Conservation (phyloP, 768 basidiomycete species). For the Tubosaeta brunneosetosa region DNA sequence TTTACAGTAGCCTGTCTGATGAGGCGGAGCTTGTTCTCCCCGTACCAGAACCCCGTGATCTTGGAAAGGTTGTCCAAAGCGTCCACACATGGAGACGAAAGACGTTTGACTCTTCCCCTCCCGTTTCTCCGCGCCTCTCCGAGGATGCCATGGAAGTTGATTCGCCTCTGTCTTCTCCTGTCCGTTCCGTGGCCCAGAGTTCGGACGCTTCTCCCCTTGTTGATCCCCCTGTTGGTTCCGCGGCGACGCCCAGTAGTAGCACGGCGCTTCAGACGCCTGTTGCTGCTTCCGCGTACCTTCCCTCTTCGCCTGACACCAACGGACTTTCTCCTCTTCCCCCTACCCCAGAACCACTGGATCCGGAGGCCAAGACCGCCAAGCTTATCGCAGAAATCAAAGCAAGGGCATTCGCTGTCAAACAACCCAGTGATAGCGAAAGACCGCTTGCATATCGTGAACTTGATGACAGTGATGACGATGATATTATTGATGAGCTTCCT, state of each 20-base stretch:
- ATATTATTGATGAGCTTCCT: slow-evolving; percentile 24
- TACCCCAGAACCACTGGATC: slow-evolving; percentile 31
- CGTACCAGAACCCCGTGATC: slow-evolving; percentile 21
- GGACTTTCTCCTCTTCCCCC: slow-evolving; percentile 21
- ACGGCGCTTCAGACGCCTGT: slow-evolving; percentile 12
- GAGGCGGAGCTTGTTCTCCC: slow-evolving; percentile 50
- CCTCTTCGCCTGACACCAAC: slow-evolving; percentile 23
- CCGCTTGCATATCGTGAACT: slow-evolving; percentile 38
- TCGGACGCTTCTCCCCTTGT: slow-evolving; percentile 1
- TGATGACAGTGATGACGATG: slow-evolving; percentile 53
- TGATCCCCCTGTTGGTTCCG: slow-evolving; percentile 7
- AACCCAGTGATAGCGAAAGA: slow-evolving; percentile 42
- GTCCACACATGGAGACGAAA: slow-evolving; percentile 43
- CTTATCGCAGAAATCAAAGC: slow-evolving; percentile 65
- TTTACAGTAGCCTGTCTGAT: slow-evolving; percentile 66
- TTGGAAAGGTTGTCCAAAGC: slow-evolving; percentile 30
- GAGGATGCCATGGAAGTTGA: slow-evolving; percentile 18
- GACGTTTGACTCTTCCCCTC: slow-evolving; percentile 17
- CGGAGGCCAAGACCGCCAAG: slow-evolving; percentile 44
- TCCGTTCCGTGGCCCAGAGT: slow-evolving; percentile 4
- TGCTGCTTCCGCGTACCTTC: slow-evolving; percentile 9
- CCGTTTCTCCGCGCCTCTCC: background rate
- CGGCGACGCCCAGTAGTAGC: slow-evolving; percentile 1
- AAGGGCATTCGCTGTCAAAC: slow-evolving; percentile 45
- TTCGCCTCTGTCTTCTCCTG: slow-evolving; percentile 9